phyloP scores from a whole-genome alignment of 2,329 filamentous ascomycete genomes.

The Malbranchea zuffiana region DNA sequence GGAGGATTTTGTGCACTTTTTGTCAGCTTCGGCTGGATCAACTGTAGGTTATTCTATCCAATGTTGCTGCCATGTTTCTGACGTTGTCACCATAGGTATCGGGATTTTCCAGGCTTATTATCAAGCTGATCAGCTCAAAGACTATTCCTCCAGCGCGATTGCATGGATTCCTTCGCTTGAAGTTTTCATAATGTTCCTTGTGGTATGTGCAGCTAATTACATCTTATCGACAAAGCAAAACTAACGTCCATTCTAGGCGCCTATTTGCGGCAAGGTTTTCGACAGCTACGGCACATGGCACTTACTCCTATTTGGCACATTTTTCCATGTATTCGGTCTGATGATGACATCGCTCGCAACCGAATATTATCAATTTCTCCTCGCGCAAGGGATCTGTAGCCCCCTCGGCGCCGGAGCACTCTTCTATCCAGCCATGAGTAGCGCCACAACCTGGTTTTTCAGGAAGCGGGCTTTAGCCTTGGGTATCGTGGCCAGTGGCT shows the following conservation, averaged over 20 bases:
- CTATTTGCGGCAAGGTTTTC: too few relatives aligned
- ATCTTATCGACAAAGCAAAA: too few relatives aligned
- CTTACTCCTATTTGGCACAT: slow-evolving; percentile 41
- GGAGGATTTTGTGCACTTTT: slow-evolving; percentile 40
- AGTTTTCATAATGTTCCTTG: slow-evolving; percentile 44
- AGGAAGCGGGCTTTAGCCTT: slow-evolving; percentile 43
- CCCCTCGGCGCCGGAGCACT: slow-evolving; percentile 41
- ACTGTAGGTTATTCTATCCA: slow-evolving; percentile 26
- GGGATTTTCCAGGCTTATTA: slow-evolving; percentile 52
- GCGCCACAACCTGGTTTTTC: slow-evolving; percentile 43
- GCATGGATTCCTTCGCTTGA: slow-evolving; percentile 53
- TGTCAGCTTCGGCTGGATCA: slow-evolving; percentile 43
- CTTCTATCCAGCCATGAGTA: slow-evolving; percentile 36
- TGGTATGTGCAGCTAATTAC: slow-evolving; percentile 34
- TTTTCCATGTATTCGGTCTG: slow-evolving; percentile 47
- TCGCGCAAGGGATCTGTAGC: slow-evolving; percentile 45
- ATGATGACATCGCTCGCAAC: slow-evolving; percentile 48
- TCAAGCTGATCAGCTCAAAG: slow-evolving; percentile 37
- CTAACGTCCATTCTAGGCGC: too few relatives aligned
- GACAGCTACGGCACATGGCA: slow-evolving; percentile 52
- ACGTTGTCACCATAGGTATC: slow-evolving; percentile 23
- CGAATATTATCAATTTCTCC: slow-evolving; percentile 48
- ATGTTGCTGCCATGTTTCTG: slow-evolving; percentile 13
- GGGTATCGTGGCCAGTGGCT: slow-evolving; percentile 45
- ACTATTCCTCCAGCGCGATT: slow-evolving; percentile 45